Conservation (phyloP, 1,139 yeast species). For the Pichia kudriavzevii region DNA sequence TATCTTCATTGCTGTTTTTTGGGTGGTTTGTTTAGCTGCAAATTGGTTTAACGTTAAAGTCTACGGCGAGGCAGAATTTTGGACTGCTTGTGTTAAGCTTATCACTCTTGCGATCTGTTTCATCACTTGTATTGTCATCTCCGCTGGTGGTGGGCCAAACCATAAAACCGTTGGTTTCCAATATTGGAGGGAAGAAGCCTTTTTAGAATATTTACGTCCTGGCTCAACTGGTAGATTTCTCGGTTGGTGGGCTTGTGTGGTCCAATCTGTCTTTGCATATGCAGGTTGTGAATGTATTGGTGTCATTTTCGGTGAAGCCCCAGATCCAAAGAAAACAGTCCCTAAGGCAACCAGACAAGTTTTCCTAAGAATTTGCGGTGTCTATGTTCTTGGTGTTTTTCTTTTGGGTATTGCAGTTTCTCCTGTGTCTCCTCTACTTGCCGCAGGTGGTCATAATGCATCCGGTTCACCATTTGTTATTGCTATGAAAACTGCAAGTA, state of each 20-base stretch:
- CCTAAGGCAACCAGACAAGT: slow-evolving; percentile 68
- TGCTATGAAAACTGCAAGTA: slow-evolving; percentile 46
- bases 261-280: slow-evolving; percentile 43
- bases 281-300: slow-evolving; percentile 41
- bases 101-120: slow-evolving; percentile 50
- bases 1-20: slow-evolving; percentile 50
- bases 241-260: slow-evolving; percentile 23
- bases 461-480: slow-evolving; percentile 58
- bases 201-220: slow-evolving; percentile 2
- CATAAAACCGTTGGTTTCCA: slow-evolving; percentile 59
- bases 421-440: slow-evolving; percentile 29
- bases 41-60: slow-evolving; percentile 36
- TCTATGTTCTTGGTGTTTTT: slow-evolving; percentile 42
- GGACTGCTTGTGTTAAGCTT: slow-evolving; percentile 55
- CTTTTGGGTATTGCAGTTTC: slow-evolving; percentile 37
- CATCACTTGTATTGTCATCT: slow-evolving; percentile 38
- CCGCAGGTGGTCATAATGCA: slow-evolving; percentile 40
- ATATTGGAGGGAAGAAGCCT: slow-evolving; percentile 39
- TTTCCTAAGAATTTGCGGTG: slow-evolving; percentile 57
- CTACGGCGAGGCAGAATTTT: slow-evolving; percentile 65
- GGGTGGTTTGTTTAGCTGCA: slow-evolving; percentile 36
- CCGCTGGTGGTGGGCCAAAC: slow-evolving; percentile 54
- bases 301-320: slow-evolving; percentile 39
- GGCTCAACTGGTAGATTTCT: slow-evolving; percentile 33
- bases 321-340: slow-evolving; percentile 42